Conservation (phyloP, 352 stramenopile species). For the Globisporangium uncinulatum region DNA sequence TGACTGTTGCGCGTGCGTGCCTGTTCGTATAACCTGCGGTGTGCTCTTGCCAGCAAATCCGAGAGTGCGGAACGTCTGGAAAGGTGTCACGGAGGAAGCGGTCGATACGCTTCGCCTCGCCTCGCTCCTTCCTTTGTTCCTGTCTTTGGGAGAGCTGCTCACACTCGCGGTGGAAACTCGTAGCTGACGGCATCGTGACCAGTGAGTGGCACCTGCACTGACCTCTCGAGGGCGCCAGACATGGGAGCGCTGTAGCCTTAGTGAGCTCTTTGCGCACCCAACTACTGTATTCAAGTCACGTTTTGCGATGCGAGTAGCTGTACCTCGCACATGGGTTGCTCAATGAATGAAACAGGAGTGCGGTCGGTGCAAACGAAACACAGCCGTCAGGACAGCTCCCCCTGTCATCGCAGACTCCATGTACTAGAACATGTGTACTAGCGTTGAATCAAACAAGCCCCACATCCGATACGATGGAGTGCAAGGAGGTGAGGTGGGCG, state of each 20-base stretch:
- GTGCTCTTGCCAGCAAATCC: neutral
- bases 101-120: too few species aligned
- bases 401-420: too few species aligned
- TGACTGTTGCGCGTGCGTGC: neutral
- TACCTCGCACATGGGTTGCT: neutral
- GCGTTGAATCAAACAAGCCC: too few species aligned
- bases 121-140: too few species aligned
- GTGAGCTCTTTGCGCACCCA: neutral
- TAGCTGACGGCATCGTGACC: neutral
- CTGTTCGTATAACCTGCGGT: neutral
- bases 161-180: neutral
- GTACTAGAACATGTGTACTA: too few species aligned
- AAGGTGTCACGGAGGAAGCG: neutral
- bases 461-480: too few species aligned
- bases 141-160: neutral
- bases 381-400: neutral
- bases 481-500: too few species aligned
- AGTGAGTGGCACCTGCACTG: slow-evolving; percentile 4
- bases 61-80: neutral
- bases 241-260: neutral
- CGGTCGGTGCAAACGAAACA: neutral
- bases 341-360: neutral
- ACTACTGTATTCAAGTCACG: neutral
- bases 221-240: neutral
- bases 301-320: neutral